These are phyloP conservation scores for Hymenoscyphus repandus DNA, from an alignment of 2,329 filamentous ascomycete genomes.

Conservation along the genomic window DNA sequence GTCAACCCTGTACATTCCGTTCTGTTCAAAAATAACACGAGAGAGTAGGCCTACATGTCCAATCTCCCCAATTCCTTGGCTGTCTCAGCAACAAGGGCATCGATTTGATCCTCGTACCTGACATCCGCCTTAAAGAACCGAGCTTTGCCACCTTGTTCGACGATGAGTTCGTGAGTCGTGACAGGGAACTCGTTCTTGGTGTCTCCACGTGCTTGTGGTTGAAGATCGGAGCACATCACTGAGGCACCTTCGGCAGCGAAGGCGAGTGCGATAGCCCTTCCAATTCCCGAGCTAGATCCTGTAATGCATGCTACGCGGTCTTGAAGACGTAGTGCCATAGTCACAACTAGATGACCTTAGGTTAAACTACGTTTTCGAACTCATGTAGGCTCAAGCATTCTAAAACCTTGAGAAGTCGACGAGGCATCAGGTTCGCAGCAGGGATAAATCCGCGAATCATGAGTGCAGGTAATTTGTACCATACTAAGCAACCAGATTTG, in stretches of 20 bases:
- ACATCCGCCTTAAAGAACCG: constrained; percentile 42
- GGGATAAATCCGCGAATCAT: no score
- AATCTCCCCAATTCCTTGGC: constrained; percentile 32
- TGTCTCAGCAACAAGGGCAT: constrained; percentile 33
- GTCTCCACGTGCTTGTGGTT: constrained; percentile 13
- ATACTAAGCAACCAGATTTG: no score
- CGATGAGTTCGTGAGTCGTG: constrained; percentile 37
- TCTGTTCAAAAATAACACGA: neutral
- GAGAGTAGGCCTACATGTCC: constrained; percentile 7
- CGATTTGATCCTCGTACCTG: constrained; percentile 32
- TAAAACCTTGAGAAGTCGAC: no score
- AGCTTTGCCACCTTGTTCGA: constrained; percentile 29
- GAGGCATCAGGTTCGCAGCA: no score
- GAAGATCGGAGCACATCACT: constrained; percentile 39
- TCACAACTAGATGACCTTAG: neutral
- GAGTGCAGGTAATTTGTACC: no score
- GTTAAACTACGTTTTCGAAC: neutral
- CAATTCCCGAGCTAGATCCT: constrained; percentile 41
- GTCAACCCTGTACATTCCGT: neutral
- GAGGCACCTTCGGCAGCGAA: constrained; percentile 37
- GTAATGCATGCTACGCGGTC: constrained; percentile 40
- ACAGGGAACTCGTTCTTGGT: constrained; percentile 13
- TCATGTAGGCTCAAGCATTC: neutral
- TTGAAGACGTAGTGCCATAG: constrained; percentile 19
- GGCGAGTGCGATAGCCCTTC: constrained; percentile 39